phyloP scores from a whole-genome alignment of 306 rosid genomes.

The Lupinus albus region DNA sequence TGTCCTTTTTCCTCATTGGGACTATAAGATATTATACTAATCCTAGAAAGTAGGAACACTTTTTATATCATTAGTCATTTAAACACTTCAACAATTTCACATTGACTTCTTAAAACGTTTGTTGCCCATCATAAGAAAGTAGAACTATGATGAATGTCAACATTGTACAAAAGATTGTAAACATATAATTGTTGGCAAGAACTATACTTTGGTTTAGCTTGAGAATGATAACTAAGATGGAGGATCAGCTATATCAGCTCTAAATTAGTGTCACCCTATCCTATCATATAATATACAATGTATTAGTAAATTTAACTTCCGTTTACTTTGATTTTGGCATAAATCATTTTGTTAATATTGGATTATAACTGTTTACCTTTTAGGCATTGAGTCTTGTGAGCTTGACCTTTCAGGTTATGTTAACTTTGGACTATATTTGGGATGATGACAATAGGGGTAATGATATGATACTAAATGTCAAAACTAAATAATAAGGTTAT shows the following conservation, averaged over 20 bases:
- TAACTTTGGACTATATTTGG: not conserved
- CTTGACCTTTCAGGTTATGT: not conserved
- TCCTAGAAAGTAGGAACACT: constrained; percentile 42
- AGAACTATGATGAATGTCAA: constrained; percentile 27
- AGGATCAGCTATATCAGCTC: not conserved
- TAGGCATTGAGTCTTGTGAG: not conserved
- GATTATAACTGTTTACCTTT: not conserved
- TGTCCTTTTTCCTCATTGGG: constrained; percentile 47
- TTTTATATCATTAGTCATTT: constrained; percentile 34
- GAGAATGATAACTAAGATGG: not conserved
- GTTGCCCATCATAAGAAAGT: constrained; percentile 12
- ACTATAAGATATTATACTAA: constrained; percentile 34
- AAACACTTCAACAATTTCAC: constrained; percentile 15
- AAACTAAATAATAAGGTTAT: too few species aligned
- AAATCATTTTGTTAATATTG: constrained; percentile 15
- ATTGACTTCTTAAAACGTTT: constrained; percentile 18
- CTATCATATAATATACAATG: too few species aligned
- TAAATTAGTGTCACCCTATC: too few species aligned
- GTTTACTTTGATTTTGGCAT: constrained; percentile 3
- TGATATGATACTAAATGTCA: too few species aligned
- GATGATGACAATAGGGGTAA: too few species aligned
- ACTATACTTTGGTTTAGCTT: not conserved
- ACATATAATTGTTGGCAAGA: not conserved
- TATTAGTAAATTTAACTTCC: not conserved
- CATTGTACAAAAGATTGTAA: constrained; percentile 3